A percentile compares a stretch with the other conserved stretches of the same genome.
Evolutionary conservation across 2,329 filamentous ascomycete genomes (phyloP).

Genomic region (Achaetomium macrosporum): DNA sequence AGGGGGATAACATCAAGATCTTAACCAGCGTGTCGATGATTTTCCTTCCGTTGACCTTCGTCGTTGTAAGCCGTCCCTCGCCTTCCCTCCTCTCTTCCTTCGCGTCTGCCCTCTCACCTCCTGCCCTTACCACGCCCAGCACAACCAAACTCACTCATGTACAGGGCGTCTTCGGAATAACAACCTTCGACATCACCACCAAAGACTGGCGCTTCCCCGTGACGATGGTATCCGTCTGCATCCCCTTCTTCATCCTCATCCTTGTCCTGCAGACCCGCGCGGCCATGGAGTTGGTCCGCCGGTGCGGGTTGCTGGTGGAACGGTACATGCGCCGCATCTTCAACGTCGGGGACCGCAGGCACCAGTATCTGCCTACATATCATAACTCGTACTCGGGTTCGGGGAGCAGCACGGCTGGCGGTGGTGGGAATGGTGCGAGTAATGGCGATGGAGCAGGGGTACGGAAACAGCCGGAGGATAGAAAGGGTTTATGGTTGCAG

Average conservation of each 20-base stretch:
- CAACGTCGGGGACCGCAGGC: background rate
- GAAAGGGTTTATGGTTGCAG: too few relatives aligned
- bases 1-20: conserved; percentile 57
- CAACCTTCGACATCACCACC: conserved; percentile 37
- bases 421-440: too few relatives aligned
- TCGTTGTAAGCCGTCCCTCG: conserved; percentile 46
- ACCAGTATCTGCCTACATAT: background rate
- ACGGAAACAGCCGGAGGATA: too few relatives aligned
- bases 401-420: too few relatives aligned
- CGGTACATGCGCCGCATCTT: conserved; percentile 3
- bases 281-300: conserved; percentile 27
- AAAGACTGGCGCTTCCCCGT: conserved; percentile 42
- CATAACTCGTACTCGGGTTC: background rate
- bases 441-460: too few relatives aligned
- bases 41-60: conserved; percentile 56
- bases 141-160: too few relatives aligned
- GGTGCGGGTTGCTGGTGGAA: conserved; percentile 11
- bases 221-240: conserved; percentile 61
- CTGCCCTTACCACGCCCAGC: too few relatives aligned
- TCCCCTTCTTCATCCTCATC: conserved; percentile 45
- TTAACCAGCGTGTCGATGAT: conserved; percentile 56
- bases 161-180: conserved; percentile 50
- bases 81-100: too few relatives aligned
- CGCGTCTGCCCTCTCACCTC: too few relatives aligned
- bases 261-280: conserved; percentile 40